phyloP scores from a whole-genome alignment of 2,329 filamentous ascomycete genomes.

The Colletotrichum sp. region DNA sequence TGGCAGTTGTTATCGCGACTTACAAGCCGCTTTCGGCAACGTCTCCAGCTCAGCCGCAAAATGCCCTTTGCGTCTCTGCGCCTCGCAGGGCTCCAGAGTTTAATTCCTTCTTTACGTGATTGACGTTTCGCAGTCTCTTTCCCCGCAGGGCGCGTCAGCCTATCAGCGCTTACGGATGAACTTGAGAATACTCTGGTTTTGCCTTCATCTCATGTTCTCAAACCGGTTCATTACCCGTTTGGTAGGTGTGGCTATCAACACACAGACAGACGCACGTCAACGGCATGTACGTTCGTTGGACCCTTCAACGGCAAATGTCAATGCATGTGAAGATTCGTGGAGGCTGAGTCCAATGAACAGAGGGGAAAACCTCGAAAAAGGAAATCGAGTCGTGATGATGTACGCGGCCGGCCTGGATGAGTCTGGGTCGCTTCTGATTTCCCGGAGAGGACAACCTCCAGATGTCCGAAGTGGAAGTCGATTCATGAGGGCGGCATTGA shows the following conservation, averaged over 20 bases:
- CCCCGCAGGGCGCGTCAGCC: background rate
- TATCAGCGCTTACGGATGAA: background rate
- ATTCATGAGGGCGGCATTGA: background rate
- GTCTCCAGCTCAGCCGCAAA: background rate
- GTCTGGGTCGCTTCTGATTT: background rate
- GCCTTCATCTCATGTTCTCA: background rate
- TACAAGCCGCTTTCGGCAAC: background rate
- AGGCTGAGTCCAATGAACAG: background rate
- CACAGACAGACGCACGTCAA: background rate
- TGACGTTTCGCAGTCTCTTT: background rate
- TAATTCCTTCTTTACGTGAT: background rate
- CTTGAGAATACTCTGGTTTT: background rate
- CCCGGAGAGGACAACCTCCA: background rate
- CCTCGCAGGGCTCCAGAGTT: background rate
- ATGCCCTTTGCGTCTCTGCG: background rate
- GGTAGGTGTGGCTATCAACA: background rate
- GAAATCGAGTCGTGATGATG: background rate
- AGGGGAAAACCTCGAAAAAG: background rate
- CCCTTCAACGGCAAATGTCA: background rate
- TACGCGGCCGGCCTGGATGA: background rate
- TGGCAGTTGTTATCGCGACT: background rate
- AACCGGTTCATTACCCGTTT: background rate
- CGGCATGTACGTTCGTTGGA: background rate
- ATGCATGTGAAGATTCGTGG: background rate
- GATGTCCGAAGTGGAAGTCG: background rate